These are phyloP conservation scores for Diaporthe batatas DNA, from an alignment of 2,329 filamentous ascomycete genomes.

Conservation along the genomic window DNA sequence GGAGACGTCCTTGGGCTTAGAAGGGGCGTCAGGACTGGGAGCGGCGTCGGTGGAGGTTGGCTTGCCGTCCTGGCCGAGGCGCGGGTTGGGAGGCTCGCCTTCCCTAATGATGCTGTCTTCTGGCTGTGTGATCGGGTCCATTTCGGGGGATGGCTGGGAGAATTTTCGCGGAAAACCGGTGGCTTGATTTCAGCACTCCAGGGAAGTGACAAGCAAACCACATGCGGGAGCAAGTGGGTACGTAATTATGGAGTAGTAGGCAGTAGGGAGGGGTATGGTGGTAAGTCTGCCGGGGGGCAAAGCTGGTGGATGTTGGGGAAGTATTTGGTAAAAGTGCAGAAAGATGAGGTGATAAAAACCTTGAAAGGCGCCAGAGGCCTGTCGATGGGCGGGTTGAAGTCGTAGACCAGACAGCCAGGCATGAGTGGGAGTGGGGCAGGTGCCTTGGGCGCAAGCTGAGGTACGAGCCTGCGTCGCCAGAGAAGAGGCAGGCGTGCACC, in stretches of 20 bases:
- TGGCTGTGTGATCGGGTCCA: slow-evolving; percentile 35
- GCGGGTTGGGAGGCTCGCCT: slow-evolving; percentile 26
- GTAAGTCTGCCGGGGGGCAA: background rate
- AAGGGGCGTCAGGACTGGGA: slow-evolving; percentile 3
- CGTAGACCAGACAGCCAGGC: background rate
- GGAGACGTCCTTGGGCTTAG: slow-evolving; percentile 16
- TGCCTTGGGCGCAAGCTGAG: background rate
- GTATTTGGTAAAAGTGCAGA: background rate
- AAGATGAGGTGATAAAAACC: background rate
- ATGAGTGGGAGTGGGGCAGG: background rate
- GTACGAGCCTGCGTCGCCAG: background rate
- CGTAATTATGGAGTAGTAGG: background rate
- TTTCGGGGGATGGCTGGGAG: background rate
- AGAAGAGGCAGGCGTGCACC: slow-evolving; percentile 14
- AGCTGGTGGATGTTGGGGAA: background rate
- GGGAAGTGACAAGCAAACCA: background rate
- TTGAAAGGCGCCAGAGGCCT: background rate
- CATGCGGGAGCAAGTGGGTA: background rate
- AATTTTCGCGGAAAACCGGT: background rate
- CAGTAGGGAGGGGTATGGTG: background rate
- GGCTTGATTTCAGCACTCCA: background rate
- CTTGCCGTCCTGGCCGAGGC: slow-evolving; percentile 31
- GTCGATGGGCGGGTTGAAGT: background rate
- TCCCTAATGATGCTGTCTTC: slow-evolving; percentile 28
- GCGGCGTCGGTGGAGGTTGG: background rate